Conservation (phyloP, 345 rosid species). For the Citrus mangshanensis region DNA sequence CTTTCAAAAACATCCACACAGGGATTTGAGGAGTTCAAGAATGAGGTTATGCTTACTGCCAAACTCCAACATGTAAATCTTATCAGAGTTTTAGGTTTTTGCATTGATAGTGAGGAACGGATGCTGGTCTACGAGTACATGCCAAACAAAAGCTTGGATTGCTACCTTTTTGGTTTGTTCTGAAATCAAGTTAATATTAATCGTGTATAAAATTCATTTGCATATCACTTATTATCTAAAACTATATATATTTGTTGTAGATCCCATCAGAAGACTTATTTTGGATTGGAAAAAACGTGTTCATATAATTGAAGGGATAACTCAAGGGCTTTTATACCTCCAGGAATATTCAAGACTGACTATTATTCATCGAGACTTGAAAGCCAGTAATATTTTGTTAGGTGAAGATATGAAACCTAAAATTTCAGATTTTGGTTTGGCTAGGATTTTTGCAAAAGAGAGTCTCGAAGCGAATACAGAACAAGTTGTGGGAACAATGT, state of each 20-base stretch:
- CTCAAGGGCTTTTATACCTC: constrained; percentile 46
- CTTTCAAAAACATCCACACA: constrained; percentile 14
- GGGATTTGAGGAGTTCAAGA: constrained; percentile 24
- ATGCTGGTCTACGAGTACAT: constrained; percentile 13
- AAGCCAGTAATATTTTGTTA: constrained; percentile 36
- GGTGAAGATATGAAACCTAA: constrained; percentile 31
- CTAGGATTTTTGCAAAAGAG: constrained; percentile 33
- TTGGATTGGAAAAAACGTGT: constrained; percentile 33
- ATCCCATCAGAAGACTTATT: constrained; percentile 3
- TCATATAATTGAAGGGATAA: constrained; percentile 35
- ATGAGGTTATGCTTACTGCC: constrained; percentile 24
- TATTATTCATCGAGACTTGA: constrained; percentile 42
- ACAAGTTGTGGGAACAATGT: constrained; percentile 30
- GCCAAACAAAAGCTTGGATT: constrained; percentile 24
- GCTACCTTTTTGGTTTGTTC: constrained; percentile 25
- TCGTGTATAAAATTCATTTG: background rate
- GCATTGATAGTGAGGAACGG: constrained; percentile 11
- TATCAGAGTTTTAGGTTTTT: constrained; percentile 8
- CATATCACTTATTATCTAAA: background rate
- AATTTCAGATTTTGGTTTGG: constrained; percentile 46
- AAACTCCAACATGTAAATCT: constrained; percentile 18
- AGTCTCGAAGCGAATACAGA: constrained; percentile 29
- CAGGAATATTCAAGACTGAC: constrained; percentile 46
- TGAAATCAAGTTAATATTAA: no score
- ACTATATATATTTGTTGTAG: constrained; percentile 12